A percentile compares a stretch with the other conserved stretches of the same genome.
Conservation (phyloP, 2,329 filamentous ascomycete genomes). For the Leptographium lundbergii region DNA sequence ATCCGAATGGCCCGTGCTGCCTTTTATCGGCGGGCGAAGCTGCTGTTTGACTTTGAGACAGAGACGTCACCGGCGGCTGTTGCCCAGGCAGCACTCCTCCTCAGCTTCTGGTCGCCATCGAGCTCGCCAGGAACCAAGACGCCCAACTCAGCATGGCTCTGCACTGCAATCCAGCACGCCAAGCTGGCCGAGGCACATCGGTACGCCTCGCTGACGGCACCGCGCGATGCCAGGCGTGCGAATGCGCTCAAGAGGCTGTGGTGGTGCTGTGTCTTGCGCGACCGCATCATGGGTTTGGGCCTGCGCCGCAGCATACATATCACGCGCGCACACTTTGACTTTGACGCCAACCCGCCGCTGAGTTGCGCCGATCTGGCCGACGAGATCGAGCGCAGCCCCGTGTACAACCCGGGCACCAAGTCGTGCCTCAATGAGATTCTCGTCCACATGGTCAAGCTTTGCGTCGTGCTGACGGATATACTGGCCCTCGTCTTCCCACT, state of each 20-base stretch:
- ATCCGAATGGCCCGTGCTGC: conserved; percentile 8
- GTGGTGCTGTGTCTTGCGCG: conserved; percentile 42
- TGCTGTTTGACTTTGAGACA: conserved; percentile 30
- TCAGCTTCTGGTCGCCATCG: conserved; percentile 26
- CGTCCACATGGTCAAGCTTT: conserved; percentile 9
- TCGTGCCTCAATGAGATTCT: conserved; percentile 9
- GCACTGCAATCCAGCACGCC: conserved; percentile 12
- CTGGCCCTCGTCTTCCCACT: conserved; percentile 11
- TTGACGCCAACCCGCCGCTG: conserved; percentile 21
- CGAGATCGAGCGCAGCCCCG: conserved; percentile 22
- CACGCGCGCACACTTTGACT: conserved; percentile 31
- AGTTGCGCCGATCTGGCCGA: conserved; percentile 28
- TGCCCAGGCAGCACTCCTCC: conserved; percentile 28
- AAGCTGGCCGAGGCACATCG: conserved; percentile 11
- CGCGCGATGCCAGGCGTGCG: conserved; percentile 15
- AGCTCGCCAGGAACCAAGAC: conserved; percentile 2
- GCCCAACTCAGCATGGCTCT: conserved; percentile 12
- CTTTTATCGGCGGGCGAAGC: conserved; percentile 11
- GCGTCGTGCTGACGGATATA: conserved; percentile 10
- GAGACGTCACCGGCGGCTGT: conserved; percentile 28
- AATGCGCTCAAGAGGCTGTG: conserved; percentile 33
- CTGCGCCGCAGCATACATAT: conserved; percentile 38
- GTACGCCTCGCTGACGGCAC: conserved; percentile 7
- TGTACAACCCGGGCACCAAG: conserved; percentile 14
- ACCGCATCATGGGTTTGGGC: conserved; percentile 35